Evolutionary conservation across 2,329 filamentous ascomycete genomes (phyloP), one percentile per base, ranked within the genome.

Genomic region (Westerdykella aurantiaca): DNA sequence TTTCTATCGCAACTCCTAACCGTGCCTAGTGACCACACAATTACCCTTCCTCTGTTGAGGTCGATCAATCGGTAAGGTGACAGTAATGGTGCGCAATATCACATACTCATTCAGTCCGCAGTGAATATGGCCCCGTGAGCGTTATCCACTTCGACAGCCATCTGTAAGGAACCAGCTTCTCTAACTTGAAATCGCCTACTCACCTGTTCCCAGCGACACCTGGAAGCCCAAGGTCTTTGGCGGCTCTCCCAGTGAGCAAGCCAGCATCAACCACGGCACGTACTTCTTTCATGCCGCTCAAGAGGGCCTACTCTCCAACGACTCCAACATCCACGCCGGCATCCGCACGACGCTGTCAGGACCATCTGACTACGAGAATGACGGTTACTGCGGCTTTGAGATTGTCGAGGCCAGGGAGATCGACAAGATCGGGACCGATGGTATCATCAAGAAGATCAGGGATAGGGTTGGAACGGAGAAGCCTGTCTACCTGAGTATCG

Each of bases 181-280:
- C 21, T 2, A 11, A 22, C 43, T 6, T 16, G 22, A 44, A 5
- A 3, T 33, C 12, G 5, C 31, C 7, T 33, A 33, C 31, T 33
- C 31, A 33, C 14, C 34, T 25, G 9, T 16, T 14, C 17, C 38
- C 13, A 70, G 57, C 4, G 76, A 77, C 50, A 76, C 76, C 58
- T 87, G 86, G 86, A 81, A 79, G 46, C 88, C 88, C 35, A 91
- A 91, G 64, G 88, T 93, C 21, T 94, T 94, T 56, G 88, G 88
- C 42, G 88, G 87, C 23, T 82, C 85, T 0, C 87, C 88, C 0
- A 85, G 80, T 22, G 78, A 89, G 48, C 79, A 82, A 33, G 87
- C 88, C 16, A 77, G 77, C 51, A 83, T 94, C 70, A 94, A 93
- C 70, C 86, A 93, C 69, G 88, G 88, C 34, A 93, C 87, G 1